phyloP scores from a whole-genome alignment of 192 early-diverging fungal genomes.

The Coemansia sp. region DNA sequence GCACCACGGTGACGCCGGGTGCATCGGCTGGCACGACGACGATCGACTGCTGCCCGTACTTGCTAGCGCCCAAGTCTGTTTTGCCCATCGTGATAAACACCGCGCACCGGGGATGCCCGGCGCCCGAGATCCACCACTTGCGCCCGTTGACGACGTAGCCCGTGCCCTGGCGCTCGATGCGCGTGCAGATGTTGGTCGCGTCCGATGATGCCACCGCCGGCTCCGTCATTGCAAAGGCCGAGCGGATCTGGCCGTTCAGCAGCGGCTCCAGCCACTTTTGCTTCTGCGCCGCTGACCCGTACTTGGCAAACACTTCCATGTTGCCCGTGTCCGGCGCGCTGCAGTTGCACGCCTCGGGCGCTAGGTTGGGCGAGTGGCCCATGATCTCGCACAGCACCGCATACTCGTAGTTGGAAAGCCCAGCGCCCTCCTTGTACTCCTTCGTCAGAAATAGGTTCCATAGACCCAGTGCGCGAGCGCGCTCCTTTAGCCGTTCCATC shows the following conservation, averaged over 20 bases:
- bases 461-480: constrained; percentile 82
- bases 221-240: constrained; percentile 99
- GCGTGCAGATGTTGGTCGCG: constrained; percentile 94
- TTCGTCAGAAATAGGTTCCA: constrained; percentile 95
- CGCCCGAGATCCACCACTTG: constrained; percentile 99
- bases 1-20: constrained; percentile 78
- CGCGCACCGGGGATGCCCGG: constrained; percentile 90
- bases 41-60: constrained; percentile 87
- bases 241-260: constrained; percentile 88
- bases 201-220: constrained; percentile 94
- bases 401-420: constrained; percentile 94
- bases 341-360: constrained; percentile 94
- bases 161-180: constrained; percentile 66
- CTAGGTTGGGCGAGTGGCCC: constrained; percentile 76
- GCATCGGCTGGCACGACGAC: constrained; percentile 85
- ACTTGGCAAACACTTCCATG: constrained; percentile 99
- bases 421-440: constrained; percentile 80
- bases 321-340: constrained; percentile 97
- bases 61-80: constrained; percentile 57
- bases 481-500: constrained; percentile 86
- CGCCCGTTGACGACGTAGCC: constrained; percentile 74
- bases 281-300: constrained; percentile 86
- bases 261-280: constrained; percentile 75
- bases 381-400: constrained; percentile 87
- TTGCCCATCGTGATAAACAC: constrained; percentile 95